These are phyloP conservation scores for Tagetes erecta DNA, from an alignment of 129 eudicot genomes.

Conservation along the genomic window DNA sequence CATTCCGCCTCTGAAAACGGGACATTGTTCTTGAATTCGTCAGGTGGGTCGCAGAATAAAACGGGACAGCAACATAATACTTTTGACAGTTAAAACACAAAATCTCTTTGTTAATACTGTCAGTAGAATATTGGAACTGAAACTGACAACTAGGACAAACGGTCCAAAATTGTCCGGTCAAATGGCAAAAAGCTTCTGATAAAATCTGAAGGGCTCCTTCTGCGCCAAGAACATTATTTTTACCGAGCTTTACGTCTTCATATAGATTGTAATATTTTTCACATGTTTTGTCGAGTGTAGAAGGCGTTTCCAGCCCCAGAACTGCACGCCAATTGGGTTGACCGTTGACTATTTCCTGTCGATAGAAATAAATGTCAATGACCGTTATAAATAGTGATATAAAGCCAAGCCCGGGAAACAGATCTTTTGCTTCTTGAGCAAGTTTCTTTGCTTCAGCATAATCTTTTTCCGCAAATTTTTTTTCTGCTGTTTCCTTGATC, in stretches of 20 bases:
- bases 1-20: not conserved
- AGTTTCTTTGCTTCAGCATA: not conserved
- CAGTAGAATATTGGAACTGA: conserved; percentile 15
- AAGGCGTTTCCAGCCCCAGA: conserved; percentile 4
- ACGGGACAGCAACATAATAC: conserved; percentile 14
- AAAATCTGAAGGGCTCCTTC: conserved; percentile 26
- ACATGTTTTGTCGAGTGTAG: conserved; percentile 1
- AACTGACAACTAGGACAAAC: conserved; percentile 13
- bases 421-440: conserved; percentile 3
- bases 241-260: not conserved
- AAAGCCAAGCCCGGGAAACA: conserved; percentile 11
- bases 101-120: not conserved
- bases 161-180: conserved; percentile 22
- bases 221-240: conserved; percentile 8
- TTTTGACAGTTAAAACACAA: conserved; percentile 17
- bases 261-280: not conserved
- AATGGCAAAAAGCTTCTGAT: conserved; percentile 20
- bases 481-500: conserved; percentile 1
- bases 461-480: conserved; percentile 1
- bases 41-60: conserved; percentile 3
- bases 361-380: not conserved
- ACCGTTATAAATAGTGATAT: conserved; percentile 4
- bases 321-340: conserved; percentile 14
- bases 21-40: conserved; percentile 10
- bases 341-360: not conserved